Base-by-base conservation (phyloP, 2,329 filamentous ascomycete species). In the Coniochaeta prunicola region DNA sequence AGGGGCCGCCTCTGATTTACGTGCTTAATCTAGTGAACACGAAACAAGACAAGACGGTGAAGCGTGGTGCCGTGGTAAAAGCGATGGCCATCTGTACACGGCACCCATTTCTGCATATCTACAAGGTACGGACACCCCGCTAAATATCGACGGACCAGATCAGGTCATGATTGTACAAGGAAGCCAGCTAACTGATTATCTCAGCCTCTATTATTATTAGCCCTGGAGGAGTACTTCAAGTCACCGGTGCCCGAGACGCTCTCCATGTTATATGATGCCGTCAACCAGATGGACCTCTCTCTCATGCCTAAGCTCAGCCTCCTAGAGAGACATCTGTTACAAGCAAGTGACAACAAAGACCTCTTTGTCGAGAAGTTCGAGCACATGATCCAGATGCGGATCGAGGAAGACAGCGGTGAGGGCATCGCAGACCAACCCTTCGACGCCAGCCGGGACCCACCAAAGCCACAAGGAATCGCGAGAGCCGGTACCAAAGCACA, bases 11-110 rank as follows among this genome's bases (percentile, higher is more conserved):
- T 3, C 77, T 99, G 65, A 94, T 99, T 68, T 97, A 99, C 73
- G 94, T 99, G 57, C 79, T 99, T 64, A 99, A 99, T 72, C 76
- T 99, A 69, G 94, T 99, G 66, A 97, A 99, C 72, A 99, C 93
- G 8, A 97, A 97, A 73, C 91, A 96, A 71, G 94, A 99, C 77
- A 93, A 90, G 69, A 89, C 88, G 21, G 91, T 91, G 54, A 96
- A 94, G 75, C 87, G 94, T 81, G 94, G 94, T 60, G 94, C 94
- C 21, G 83, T 97, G 56, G 93, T 97, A 60, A 97, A 97, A 72
- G 91, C 94, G 45, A 99, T 99, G 94, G 94, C 94, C 31, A 97
- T 99, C 65, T 99, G 94, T 78, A 99, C 94, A 8, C 82, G 94
- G 48, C 94, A 99, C 77, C 92, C 94, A 3, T 99, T 99, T 74